These are phyloP conservation scores for Aureobasidium sp. DNA, from an alignment of 2,329 filamentous ascomycete genomes.

Conservation along the genomic window DNA sequence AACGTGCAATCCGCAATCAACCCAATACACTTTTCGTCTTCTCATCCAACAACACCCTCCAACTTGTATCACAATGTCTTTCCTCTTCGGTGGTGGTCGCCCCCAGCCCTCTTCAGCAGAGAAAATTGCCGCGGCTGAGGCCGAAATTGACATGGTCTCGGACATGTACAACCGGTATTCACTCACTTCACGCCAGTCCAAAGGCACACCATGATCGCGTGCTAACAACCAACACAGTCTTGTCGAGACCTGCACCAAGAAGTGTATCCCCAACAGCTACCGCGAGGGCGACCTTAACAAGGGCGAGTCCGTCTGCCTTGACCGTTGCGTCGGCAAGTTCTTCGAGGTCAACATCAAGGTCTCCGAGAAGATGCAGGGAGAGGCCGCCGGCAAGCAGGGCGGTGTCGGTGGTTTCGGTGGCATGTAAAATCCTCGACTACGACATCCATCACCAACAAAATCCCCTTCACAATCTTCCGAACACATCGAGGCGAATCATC, in stretches of 20 bases:
- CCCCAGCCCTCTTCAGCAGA: slow-evolving; percentile 89
- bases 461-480: not conserved
- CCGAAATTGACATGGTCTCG: slow-evolving; percentile 93
- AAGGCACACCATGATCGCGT: not conserved
- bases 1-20: not conserved
- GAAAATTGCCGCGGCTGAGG: slow-evolving; percentile 94
- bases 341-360: slow-evolving; percentile 98
- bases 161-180: slow-evolving; percentile 95
- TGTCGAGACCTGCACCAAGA: slow-evolving; percentile 80
- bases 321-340: slow-evolving; percentile 96
- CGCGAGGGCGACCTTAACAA: slow-evolving; percentile 97
- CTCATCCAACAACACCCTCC: not conserved
- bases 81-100: slow-evolving; percentile 59
- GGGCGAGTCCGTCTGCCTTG: slow-evolving; percentile 95
- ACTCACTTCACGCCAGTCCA: not conserved
- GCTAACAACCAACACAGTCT: slow-evolving; percentile 36
- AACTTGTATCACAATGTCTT: slow-evolving; percentile 48
- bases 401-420: slow-evolving; percentile 38
- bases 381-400: slow-evolving; percentile 60
- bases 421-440: slow-evolving; percentile 2
- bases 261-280: slow-evolving; percentile 89
- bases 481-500: not conserved
- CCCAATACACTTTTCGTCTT: not conserved
- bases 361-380: slow-evolving; percentile 88
- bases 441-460: not conserved